A percentile compares a stretch with the other conserved stretches of the same genome.
phyloP scores from a whole-genome alignment of 768 basidiomycete genomes.

The Boletus rufocinnamomeus region DNA sequence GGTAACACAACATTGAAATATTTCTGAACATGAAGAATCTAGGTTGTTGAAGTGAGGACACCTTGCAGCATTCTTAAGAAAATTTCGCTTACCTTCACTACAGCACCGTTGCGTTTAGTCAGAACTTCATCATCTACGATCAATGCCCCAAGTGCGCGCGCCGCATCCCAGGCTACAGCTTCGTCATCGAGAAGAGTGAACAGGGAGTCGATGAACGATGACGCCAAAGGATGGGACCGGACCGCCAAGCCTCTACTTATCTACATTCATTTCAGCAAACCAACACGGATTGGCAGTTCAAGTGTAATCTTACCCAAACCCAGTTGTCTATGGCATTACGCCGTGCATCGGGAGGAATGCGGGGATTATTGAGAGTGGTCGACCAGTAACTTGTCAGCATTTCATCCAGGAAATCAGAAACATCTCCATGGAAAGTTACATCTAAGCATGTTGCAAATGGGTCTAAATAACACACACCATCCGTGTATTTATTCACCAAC shows the following conservation, averaged over 20 bases:
- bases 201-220: slow-evolving; percentile 59
- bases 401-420: slow-evolving; percentile 45
- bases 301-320: slow-evolving; percentile 60
- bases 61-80: not conserved
- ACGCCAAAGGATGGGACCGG: slow-evolving; percentile 62
- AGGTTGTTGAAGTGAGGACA: slow-evolving; percentile 3
- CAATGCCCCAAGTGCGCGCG: slow-evolving; percentile 70
- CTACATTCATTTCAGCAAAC: slow-evolving; percentile 41
- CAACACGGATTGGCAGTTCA: not conserved
- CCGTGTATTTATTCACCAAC: slow-evolving; percentile 75
- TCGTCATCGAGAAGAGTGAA: slow-evolving; percentile 72
- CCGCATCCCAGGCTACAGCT: slow-evolving; percentile 68
- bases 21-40: slow-evolving; percentile 78
- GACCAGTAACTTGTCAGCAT: slow-evolving; percentile 53
- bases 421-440: slow-evolving; percentile 37
- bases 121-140: slow-evolving; percentile 61
- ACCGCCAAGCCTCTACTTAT: slow-evolving; percentile 79
- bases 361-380: slow-evolving; percentile 42
- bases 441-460: not conserved
- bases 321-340: slow-evolving; percentile 57
- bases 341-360: slow-evolving; percentile 41
- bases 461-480: slow-evolving; percentile 47
- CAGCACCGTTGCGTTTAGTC: slow-evolving; percentile 76
- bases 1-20: slow-evolving; percentile 75
- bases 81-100: slow-evolving; percentile 61